Conservation (phyloP, 768 basidiomycete species). For the Hericium erinaceus region DNA sequence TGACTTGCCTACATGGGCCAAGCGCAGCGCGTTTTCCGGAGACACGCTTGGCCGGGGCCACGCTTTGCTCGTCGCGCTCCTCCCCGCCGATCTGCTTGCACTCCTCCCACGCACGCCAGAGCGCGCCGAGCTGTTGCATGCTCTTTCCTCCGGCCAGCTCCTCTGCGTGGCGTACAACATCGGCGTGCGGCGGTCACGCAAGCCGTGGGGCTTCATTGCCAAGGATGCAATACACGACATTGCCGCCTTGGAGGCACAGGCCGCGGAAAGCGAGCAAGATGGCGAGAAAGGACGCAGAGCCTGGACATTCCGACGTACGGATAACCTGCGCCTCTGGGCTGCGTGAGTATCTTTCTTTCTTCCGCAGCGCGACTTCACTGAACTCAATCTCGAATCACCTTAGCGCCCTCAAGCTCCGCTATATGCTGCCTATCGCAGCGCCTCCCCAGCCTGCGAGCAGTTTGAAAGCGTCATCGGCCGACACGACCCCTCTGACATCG, state of each 20-base stretch:
- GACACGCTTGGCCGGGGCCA: constrained; percentile 56
- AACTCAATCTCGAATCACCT: background rate
- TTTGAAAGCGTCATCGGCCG: constrained; percentile 15
- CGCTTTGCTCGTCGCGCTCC: constrained; percentile 47
- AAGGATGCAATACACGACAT: constrained; percentile 75
- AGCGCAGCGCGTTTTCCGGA: constrained; percentile 40
- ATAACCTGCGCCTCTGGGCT: constrained; percentile 79
- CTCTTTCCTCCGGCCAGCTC: constrained; percentile 67
- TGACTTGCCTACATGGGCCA: constrained; percentile 73
- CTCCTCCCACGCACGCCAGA: constrained; percentile 26
- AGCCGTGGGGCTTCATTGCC: constrained; percentile 85
- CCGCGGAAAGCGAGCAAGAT: constrained; percentile 21
- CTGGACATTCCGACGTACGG: constrained; percentile 81
- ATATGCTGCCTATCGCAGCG: constrained; percentile 58
- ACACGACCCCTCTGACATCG: constrained; percentile 12
- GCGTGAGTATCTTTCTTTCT: constrained; percentile 44
- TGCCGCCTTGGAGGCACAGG: constrained; percentile 48
- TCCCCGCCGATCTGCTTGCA: constrained; percentile 45
- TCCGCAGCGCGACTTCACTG: background rate
- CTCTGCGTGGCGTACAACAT: constrained; percentile 77
- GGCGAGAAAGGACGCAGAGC: constrained; percentile 41
- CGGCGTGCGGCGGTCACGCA: constrained; percentile 68
- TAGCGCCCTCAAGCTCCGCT: constrained; percentile 78
- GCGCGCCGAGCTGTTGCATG: constrained; percentile 35
- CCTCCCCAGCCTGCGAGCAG: constrained; percentile 31